Evolutionary conservation across 352 stramenopile genomes (phyloP), one percentile per base, ranked within the genome.

Genomic region (Thraustochytrium striatum): DNA sequence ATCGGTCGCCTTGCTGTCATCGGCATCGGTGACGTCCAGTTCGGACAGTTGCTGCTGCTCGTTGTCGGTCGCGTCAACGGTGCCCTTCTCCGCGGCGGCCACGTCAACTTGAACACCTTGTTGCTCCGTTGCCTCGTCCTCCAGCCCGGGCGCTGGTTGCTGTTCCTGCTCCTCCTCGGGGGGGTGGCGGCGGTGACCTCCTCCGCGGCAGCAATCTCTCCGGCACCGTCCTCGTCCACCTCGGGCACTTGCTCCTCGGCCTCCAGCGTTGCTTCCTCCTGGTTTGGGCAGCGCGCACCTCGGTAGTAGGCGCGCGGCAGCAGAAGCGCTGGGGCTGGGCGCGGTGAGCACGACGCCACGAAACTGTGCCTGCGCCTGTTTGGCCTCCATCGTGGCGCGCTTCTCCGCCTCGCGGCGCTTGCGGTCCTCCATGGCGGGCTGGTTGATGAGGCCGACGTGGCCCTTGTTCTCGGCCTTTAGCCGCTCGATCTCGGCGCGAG

Each of bases 321-420:
- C 53, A 8, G 53, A 61, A 19, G 19, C 19, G 13, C 11, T 61
- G 53, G 13, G n/a, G 52, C n/a, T 5, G 25, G n/a, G n/a, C 16
- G n/a, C 58, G 38, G 25, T 28, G 3, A 70, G 33, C 3, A 5
- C 16, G 33, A 75, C 50, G 52, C 65, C 65, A 8, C 65, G 65
- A 41, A 53, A 75, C 30, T 36, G 65, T 30, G 41, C 30, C 30
- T 75, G 65, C 7, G 52, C 52, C 9, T 41, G 13, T 5, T 30
- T 53, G 43, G 65, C 65, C 35, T 75, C 65, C 3, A 50, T 13
- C 52, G 39, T 61, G 32, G 65, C 65, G 30, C 28, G 38, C 7
- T 36, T 16, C n/a, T 75, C 65, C 3, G 52, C 9, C 28, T 75
- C 65, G 44, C 65, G 65, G 13, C 25, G 62, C 30, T 72, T 72